Percentiles rank a stretch among this genome's conserved stretches.
Evolutionary conservation across 2,329 filamentous ascomycete species (phyloP).

Genomic region (Chrysosphaeria jannelii): DNA sequence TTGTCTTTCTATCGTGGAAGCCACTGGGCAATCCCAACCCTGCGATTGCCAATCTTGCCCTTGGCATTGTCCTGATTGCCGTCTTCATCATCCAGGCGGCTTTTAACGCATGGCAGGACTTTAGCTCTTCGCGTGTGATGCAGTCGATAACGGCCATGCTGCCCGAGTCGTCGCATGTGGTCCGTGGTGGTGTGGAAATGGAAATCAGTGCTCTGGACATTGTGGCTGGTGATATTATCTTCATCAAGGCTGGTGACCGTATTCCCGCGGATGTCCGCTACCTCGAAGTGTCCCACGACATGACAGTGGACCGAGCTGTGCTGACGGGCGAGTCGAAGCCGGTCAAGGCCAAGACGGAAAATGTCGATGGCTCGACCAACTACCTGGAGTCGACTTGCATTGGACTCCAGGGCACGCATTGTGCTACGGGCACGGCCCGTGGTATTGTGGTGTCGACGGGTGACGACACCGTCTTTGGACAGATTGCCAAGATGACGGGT

Average conservation of each 20-base stretch:
- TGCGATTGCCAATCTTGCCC: conserved; percentile 34
- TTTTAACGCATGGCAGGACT: conserved; percentile 44
- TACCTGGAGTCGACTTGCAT: conserved; percentile 51
- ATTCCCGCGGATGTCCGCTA: conserved; percentile 45
- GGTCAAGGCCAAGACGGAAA: conserved; percentile 29
- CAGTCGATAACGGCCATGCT: conserved; percentile 52
- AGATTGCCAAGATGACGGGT: conserved; percentile 42
- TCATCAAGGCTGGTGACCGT: conserved; percentile 41
- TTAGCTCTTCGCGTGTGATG: conserved; percentile 50
- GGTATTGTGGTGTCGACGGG: conserved; percentile 44
- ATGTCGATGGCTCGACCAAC: conserved; percentile 13
- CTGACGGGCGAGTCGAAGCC: conserved; percentile 43
- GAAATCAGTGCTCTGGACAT: conserved; percentile 20
- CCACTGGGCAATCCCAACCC: conserved; percentile 38
- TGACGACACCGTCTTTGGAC: conserved; percentile 44
- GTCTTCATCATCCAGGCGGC: conserved; percentile 40
- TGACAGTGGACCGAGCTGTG: conserved; percentile 42
- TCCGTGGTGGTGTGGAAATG: conserved; percentile 24
- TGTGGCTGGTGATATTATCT: conserved; percentile 40
- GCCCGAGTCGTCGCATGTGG: conserved; percentile 34
- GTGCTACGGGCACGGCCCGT: conserved; percentile 33
- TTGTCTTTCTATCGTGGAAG: conserved; percentile 51
- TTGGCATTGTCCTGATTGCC: conserved; percentile 40
- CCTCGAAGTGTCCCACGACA: conserved; percentile 19
- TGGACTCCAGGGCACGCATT: conserved; percentile 52